phyloP scores from a whole-genome alignment of 1,139 yeast genomes.

The Lodderomyces pseudojiufengensis region DNA sequence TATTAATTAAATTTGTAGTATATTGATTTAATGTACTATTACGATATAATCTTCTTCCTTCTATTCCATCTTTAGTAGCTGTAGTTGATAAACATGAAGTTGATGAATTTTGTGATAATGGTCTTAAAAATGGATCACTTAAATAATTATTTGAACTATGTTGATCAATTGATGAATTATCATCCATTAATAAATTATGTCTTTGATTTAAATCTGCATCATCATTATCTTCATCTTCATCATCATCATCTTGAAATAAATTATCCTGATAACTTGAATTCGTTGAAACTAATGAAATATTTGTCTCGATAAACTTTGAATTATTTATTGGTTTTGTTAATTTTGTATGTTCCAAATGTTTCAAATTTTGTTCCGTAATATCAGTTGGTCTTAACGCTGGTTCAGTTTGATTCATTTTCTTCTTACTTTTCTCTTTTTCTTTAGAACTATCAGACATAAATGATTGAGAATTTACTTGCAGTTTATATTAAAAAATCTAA shows the following conservation, averaged over 20 bases:
- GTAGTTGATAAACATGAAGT: constrained; percentile 66
- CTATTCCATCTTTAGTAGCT: constrained; percentile 71
- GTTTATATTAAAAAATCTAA: no score
- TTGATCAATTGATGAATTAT: no score
- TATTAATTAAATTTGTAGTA: not conserved
- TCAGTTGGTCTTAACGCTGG: not conserved
- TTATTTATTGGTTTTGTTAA: not conserved
- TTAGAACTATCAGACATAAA: no score
- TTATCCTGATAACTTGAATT: constrained; percentile 23
- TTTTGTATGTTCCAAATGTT: constrained; percentile 8
- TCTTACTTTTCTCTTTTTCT: no score
- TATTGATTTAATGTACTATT: not conserved
- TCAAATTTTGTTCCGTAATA: constrained; percentile 14
- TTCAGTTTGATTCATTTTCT: no score
- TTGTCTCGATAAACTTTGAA: constrained; percentile 10
- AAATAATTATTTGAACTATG: not conserved
- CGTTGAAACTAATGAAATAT: constrained; percentile 25
- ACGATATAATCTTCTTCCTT: constrained; percentile 55
- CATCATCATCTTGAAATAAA: constrained; percentile 7
- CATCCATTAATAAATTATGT: no score
- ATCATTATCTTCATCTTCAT: constrained; percentile 4
- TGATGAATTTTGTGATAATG: constrained; percentile 58
- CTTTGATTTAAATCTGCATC: not conserved
- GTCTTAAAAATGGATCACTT: constrained; percentile 38
- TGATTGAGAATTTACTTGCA: no score